Evolutionary conservation across 306 rosid genomes (phyloP).

Genomic region (Rosa persica): DNA sequence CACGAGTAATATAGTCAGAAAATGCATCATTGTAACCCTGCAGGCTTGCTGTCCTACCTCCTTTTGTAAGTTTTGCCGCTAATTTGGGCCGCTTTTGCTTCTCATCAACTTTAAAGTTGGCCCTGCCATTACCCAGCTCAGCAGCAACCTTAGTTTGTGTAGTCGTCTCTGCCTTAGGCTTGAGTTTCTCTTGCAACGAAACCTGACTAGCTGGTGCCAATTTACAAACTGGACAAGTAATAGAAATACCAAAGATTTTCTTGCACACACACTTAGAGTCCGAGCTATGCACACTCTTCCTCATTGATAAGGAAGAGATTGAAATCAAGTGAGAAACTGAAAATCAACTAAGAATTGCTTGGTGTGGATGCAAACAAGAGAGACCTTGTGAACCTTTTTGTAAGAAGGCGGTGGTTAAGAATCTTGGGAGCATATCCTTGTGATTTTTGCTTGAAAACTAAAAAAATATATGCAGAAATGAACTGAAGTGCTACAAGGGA

Average conservation of each 20-base stretch:
- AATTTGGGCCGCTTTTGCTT: background rate
- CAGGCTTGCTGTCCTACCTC: background rate
- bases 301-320: background rate
- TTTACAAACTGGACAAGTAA: conserved; percentile 4
- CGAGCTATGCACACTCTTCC: conserved; percentile 1
- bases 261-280: conserved; percentile 13
- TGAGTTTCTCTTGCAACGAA: background rate
- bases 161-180: background rate
- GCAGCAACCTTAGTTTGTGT: background rate
- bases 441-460: background rate
- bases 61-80: background rate
- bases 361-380: background rate
- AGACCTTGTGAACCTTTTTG: conserved; percentile 4
- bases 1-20: conserved; percentile 22
- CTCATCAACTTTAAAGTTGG: background rate
- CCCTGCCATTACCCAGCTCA: background rate
- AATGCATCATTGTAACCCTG: conserved; percentile 17
- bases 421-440: background rate
- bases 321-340: background rate
- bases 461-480: background rate
- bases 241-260: background rate
- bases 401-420: background rate
- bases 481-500: conserved; percentile 9
- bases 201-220: background rate
- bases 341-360: background rate